Base-by-base conservation (phyloP, 2,329 filamentous ascomycete genomes). In the Colletotrichum acutatum region DNA sequence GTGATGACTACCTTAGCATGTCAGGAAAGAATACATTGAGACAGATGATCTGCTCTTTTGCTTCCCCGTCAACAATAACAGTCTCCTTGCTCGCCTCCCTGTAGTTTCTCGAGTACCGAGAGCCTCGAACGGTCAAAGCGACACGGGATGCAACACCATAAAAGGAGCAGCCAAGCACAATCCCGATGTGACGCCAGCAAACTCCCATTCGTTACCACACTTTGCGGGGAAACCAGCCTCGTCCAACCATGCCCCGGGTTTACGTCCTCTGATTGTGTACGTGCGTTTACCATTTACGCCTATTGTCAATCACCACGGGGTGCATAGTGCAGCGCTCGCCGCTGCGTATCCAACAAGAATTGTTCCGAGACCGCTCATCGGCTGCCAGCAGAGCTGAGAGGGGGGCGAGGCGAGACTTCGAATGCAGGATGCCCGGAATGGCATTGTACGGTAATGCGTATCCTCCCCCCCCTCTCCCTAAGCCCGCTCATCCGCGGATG, bases 331-430 rank as follows among this genome's bases (percentile, higher is more conserved):
- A 69, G 60, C 49, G 42, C n/a, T 42, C 62, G 32, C 32, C 28
- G 52, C 52, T 70, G 54, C 42, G 19, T 46, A 53, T 49, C 61
- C 56, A 53, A 30, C 49, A 16, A 64, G 28, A 53, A 66, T 71
- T 26, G 34, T 73, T 73, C 66, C 66, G 60, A 71, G 54, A 71
- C 67, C 60, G 71, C 66, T 71, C 59, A 28, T 34, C 57, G 56
- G 14, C 26, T 34, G n/a, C 60, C 49, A 49, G 24, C 26, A 58
- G 42, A 66, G 71, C 71, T 72, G 66, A 65, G 30, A 49, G 19
- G 46, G 26, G 28, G 49, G 56, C 66, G 60, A 58, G 46, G 49
- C 61, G 34, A 71, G 71, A 24, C 71, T 16, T 49, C 37, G n/a
- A 37, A 65, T 52, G 56, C 71, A 49, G 61, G 56, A 32, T 57